Conservation (phyloP, 768 basidiomycete genomes). For the Lactarius sanguifluus region DNA sequence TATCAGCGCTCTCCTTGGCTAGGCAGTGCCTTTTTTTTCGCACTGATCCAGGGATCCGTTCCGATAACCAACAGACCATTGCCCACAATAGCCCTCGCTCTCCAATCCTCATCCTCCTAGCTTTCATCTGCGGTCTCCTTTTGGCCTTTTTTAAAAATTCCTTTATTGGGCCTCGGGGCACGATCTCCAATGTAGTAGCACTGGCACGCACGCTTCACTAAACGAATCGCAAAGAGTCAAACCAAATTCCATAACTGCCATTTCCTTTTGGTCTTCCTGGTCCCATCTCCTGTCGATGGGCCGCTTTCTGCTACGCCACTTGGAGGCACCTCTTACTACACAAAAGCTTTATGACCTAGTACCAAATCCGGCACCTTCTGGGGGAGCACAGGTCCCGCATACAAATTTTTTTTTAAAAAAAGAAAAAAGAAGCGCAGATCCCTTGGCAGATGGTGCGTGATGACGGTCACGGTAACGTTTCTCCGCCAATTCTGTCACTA, state of each 20-base stretch:
- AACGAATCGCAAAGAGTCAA: too few species aligned
- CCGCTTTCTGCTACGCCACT: constrained; percentile 52
- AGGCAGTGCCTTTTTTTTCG: too few species aligned
- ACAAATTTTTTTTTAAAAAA: too few species aligned
- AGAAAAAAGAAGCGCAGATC: constrained; percentile 26
- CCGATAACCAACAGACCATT: constrained; percentile 23
- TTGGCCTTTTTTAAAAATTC: too few species aligned
- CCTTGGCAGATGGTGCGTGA: too few species aligned
- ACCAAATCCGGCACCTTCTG: constrained; percentile 65
- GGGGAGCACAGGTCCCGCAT: constrained; percentile 30
- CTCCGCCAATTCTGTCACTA: constrained; percentile 29
- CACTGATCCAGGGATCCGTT: neutral
- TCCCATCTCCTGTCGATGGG: constrained; percentile 40
- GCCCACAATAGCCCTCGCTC: constrained; percentile 19
- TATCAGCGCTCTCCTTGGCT: too few species aligned
- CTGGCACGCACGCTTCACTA: too few species aligned
- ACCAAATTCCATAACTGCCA: too few species aligned
- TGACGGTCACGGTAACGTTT: constrained; percentile 5
- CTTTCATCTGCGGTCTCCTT: constrained; percentile 40
- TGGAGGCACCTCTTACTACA: constrained; percentile 80
- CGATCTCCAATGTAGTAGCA: too few species aligned
- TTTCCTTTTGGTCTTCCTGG: constrained; percentile 28
- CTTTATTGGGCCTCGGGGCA: too few species aligned
- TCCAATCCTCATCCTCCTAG: constrained; percentile 28
- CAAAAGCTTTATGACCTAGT: constrained; percentile 45